Evolutionary conservation across 495 filamentous ascomycete species (phyloP), one percentile per base, ranked within the genome.

Genomic region (Neurospora terricola): DNA sequence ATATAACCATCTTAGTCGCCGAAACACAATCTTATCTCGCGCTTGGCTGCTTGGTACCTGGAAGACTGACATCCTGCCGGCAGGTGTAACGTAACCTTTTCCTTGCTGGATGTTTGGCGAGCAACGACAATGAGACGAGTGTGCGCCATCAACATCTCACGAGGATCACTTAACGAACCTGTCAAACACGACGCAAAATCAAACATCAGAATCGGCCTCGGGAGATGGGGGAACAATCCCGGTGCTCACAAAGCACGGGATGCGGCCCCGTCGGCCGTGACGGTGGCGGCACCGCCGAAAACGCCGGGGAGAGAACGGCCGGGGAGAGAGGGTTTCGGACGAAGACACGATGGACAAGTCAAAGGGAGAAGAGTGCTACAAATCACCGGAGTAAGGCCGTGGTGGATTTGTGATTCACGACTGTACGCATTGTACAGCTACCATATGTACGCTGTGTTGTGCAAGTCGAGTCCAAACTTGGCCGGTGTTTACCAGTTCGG

Each of bases 341-440:
- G 71, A 40, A 38, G 38, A 37, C 37, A 36, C 43, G 36, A 18
- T 37, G 45, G 71, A 30, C 45, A 69, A 42, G 39, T 66, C 54
- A 16, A 62, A 62, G 23, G 45, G 54, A 68, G 70, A 72, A 72
- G 66, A 38, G 62, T 71, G 62, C 39, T 69, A 75, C 72, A 71
- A 80, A 78, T 73, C 76, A 74, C 80, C 80, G 80, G 79, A 80
- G 78, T 76, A 81, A 71, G 77, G 80, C 80, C 80, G 80, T 70
- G 23, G 27, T 30, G 54, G 12, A 62, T 34, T 62, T 62, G 54
- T 62, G 72, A 27, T 36, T 73, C 69, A 59, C 30, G 34, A 62
- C 9, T 62, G 23, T 62, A 16, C 54, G 54, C 23, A 62, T 30
- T 30, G 54, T 62, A 62, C 23, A 30, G 54, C 45, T 23, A 23